Conservation (phyloP, 768 basidiomycete species). For the Crassisporium funariophilum region DNA sequence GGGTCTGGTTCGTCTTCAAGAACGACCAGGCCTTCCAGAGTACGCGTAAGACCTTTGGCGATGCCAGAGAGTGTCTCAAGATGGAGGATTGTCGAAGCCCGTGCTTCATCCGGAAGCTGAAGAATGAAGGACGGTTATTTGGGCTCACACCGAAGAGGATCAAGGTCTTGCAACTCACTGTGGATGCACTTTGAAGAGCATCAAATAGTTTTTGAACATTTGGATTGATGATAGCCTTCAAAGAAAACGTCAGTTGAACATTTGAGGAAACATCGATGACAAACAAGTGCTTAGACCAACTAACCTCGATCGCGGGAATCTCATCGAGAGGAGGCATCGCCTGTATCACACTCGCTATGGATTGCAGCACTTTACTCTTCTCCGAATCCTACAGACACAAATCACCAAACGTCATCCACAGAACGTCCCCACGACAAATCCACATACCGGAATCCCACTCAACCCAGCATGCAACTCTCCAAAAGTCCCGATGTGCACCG, state of each 20-base stretch:
- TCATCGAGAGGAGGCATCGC: slow-evolving; percentile 80
- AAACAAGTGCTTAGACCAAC: too few species aligned
- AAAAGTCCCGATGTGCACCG: slow-evolving; percentile 83
- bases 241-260: neutral
- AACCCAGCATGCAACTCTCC: slow-evolving; percentile 80
- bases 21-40: slow-evolving; percentile 63
- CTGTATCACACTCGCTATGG: slow-evolving; percentile 91
- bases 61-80: slow-evolving; percentile 83
- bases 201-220: slow-evolving; percentile 71
- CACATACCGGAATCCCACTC: slow-evolving; percentile 68
- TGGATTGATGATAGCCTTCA: slow-evolving; percentile 72
- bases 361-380: slow-evolving; percentile 88
- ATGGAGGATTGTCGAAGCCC: slow-evolving; percentile 63
- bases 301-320: slow-evolving; percentile 75
- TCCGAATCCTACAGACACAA: slow-evolving; percentile 66
- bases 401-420: neutral
- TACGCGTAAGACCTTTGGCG: slow-evolving; percentile 83
- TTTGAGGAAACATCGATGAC: neutral
- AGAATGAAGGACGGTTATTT: neutral
- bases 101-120: slow-evolving; percentile 76
- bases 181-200: slow-evolving; percentile 54
- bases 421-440: neutral
- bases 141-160: neutral
- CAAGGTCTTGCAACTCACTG: slow-evolving; percentile 40
- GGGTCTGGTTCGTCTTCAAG: slow-evolving; percentile 59